These are phyloP conservation scores for Panellus pusillus DNA, from an alignment of 768 basidiomycete species.

Conservation along the genomic window DNA sequence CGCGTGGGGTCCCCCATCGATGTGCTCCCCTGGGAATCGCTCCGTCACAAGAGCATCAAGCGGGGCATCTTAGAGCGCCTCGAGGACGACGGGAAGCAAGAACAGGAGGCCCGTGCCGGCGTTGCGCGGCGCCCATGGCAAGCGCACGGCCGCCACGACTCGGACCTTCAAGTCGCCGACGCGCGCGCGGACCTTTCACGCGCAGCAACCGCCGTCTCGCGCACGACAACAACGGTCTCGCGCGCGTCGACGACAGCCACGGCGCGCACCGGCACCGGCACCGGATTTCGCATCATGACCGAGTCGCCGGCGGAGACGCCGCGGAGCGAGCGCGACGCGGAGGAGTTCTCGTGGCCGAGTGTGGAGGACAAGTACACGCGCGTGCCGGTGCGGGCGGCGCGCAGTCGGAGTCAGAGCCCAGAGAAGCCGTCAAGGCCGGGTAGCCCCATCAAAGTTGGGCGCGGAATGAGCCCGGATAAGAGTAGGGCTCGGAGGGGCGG, in stretches of 20 bases:
- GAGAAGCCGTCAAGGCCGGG: conserved; percentile 9
- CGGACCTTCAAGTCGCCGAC: conserved; percentile 18
- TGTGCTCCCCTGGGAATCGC: conserved; percentile 41
- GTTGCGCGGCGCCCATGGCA: conserved; percentile 25
- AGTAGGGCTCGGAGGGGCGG: background rate
- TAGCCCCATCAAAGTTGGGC: background rate
- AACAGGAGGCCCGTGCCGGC: conserved; percentile 22
- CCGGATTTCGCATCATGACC: conserved; percentile 44
- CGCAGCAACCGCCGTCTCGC: too few species aligned
- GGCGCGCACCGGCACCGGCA: conserved; percentile 31
- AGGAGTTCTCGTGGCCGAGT: conserved; percentile 21
- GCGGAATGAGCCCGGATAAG: background rate
- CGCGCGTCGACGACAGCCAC: conserved; percentile 20
- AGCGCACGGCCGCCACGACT: conserved; percentile 17
- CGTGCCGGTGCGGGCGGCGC: conserved; percentile 34
- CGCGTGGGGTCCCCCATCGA: conserved; percentile 13
- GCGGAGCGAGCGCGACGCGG: conserved; percentile 12
- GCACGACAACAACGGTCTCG: conserved; percentile 18
- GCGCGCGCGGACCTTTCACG: conserved; percentile 17
- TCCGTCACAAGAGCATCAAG: conserved; percentile 52
- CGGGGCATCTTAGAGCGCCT: conserved; percentile 48
- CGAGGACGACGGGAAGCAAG: conserved; percentile 32
- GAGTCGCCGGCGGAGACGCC: conserved; percentile 32
- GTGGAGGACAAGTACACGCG: conserved; percentile 41
- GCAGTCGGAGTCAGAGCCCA: conserved; percentile 29